Conservation (phyloP, 192 early-diverging fungal species). For the Podila verticillata region DNA sequence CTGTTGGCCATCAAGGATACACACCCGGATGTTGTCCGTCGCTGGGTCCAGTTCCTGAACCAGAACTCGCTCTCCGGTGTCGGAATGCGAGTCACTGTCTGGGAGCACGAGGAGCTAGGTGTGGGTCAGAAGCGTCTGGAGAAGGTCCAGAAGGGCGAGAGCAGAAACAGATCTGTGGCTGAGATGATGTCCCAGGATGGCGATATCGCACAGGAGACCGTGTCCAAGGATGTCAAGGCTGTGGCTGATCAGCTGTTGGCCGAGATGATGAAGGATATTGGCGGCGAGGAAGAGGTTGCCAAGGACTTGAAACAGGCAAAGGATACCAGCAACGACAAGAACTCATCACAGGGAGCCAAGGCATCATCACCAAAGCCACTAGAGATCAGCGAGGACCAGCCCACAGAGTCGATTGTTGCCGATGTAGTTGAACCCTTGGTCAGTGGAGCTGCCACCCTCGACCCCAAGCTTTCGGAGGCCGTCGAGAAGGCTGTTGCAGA, state of each 20-base stretch:
- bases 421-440: slow-evolving; percentile 31
- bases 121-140: slow-evolving; percentile 52
- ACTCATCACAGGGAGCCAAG: slow-evolving; percentile 12
- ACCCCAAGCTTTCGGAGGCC: slow-evolving; percentile 32
- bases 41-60: slow-evolving; percentile 83
- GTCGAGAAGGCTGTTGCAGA: slow-evolving; percentile 40
- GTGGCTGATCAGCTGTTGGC: slow-evolving; percentile 44
- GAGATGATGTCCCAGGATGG: slow-evolving; percentile 17
- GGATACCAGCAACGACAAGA: background rate
- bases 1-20: slow-evolving; percentile 84
- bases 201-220: background rate
- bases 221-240: slow-evolving; percentile 42
- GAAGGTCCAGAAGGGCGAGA: slow-evolving; percentile 48
- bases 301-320: background rate
- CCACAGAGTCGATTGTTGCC: slow-evolving; percentile 28
- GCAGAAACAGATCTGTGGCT: slow-evolving; percentile 49
- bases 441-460: slow-evolving; percentile 19
- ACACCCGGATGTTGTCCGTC: slow-evolving; percentile 74
- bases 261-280: slow-evolving; percentile 51
- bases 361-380: slow-evolving; percentile 8
- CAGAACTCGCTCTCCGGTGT: slow-evolving; percentile 87
- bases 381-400: slow-evolving; percentile 6
- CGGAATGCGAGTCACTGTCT: slow-evolving; percentile 80
- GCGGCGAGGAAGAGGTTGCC: slow-evolving; percentile 31
- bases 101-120: slow-evolving; percentile 72